These are phyloP conservation scores for Tagetes erecta DNA, from an alignment of 129 eudicot genomes.

Conservation along the genomic window DNA sequence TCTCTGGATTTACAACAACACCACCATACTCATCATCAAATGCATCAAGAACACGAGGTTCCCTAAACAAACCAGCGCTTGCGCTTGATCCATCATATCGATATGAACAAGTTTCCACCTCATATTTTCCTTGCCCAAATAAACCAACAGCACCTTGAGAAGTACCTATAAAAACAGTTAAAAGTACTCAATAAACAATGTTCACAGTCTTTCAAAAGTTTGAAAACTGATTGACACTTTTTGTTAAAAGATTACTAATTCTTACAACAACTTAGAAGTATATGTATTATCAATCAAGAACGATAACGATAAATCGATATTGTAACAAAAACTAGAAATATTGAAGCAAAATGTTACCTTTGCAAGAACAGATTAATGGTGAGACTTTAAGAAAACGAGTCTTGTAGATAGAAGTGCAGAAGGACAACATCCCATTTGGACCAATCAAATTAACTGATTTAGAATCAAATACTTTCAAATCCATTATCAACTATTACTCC, in stretches of 20 bases:
- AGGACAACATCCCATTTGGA: slow-evolving; percentile 41
- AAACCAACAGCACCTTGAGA: slow-evolving; percentile 32
- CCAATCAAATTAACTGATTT: slow-evolving; percentile 35
- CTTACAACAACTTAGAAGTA: neutral
- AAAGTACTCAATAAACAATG: slow-evolving; percentile 2
- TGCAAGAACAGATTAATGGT: slow-evolving; percentile 49
- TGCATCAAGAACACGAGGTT: slow-evolving; percentile 54
- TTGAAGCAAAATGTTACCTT: slow-evolving; percentile 41
- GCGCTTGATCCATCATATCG: slow-evolving; percentile 47
- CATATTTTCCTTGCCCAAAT: slow-evolving; percentile 36
- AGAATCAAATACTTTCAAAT: slow-evolving; percentile 43
- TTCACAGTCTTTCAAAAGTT: neutral
- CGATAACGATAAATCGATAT: no score
- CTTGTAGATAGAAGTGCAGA: slow-evolving; percentile 35
- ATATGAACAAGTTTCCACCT: slow-evolving; percentile 41
- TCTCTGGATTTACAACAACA: slow-evolving; percentile 60
- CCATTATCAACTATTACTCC: slow-evolving; percentile 40
- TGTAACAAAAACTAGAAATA: neutral
- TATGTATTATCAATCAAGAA: no score
- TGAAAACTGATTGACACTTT: neutral
- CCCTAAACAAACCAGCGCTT: slow-evolving; percentile 38
- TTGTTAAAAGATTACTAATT: neutral
- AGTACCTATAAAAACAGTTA: slow-evolving; percentile 1
- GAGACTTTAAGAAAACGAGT: slow-evolving; percentile 18
- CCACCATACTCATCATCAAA: slow-evolving; percentile 85